Conservation (phyloP, 768 basidiomycete genomes). For the Boletus patriciae region DNA sequence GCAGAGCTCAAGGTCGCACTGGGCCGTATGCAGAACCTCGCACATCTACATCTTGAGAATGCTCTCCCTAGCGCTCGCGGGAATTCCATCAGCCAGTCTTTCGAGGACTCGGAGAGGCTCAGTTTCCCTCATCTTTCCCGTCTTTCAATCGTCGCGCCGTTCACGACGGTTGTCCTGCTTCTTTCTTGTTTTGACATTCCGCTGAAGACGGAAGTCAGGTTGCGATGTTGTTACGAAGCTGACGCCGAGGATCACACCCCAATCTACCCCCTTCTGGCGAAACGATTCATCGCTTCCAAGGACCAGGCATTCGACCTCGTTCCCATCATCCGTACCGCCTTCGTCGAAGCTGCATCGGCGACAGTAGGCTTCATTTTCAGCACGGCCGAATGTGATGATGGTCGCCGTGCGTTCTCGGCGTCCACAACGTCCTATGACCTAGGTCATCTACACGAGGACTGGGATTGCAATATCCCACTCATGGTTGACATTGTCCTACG, state of each 20-base stretch:
- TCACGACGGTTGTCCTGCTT: conserved; percentile 17
- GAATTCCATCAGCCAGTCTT: background rate
- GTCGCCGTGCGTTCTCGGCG: conserved; percentile 7
- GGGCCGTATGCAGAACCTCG: conserved; percentile 35
- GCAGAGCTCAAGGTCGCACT: conserved; percentile 36
- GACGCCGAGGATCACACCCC: conserved; percentile 1
- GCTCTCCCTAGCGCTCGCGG: conserved; percentile 30
- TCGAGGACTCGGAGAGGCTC: conserved; percentile 1
- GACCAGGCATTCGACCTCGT: background rate
- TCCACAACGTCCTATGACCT: conserved; percentile 9
- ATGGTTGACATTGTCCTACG: conserved; percentile 12
- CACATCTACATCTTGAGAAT: conserved; percentile 37
- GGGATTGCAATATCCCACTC: conserved; percentile 21
- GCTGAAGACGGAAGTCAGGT: conserved; percentile 13
- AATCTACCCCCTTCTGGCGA: conserved; percentile 16
- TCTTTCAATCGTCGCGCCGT: conserved; percentile 20
- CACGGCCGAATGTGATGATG: conserved; percentile 8
- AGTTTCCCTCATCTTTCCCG: conserved; percentile 13
- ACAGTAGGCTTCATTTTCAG: conserved; percentile 21
- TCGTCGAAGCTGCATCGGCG: conserved; percentile 10
- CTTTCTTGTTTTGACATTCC: conserved; percentile 14
- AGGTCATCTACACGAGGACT: conserved; percentile 12
- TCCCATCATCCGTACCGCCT: conserved; percentile 14
- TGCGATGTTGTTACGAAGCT: conserved; percentile 16
- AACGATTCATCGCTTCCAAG: conserved; percentile 12